Evolutionary conservation across 2,329 filamentous ascomycete species (phyloP).

Genomic region (Aspergillus eucalypticola): DNA sequence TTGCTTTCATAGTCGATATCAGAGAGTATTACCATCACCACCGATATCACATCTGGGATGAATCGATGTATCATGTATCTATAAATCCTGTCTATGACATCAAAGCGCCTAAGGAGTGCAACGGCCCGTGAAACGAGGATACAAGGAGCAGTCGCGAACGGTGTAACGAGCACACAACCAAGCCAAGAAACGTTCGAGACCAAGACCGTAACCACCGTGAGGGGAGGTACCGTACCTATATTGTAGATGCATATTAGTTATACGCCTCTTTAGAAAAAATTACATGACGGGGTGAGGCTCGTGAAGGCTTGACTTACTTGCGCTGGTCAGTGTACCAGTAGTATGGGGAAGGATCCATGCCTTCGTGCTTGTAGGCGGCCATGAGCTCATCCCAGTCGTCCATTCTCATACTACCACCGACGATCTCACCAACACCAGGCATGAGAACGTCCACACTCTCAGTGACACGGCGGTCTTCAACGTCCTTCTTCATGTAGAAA

Average conservation of each 20-base stretch:
- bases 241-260: background rate
- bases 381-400: slow-evolving; percentile 86
- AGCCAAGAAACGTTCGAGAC: slow-evolving; percentile 76
- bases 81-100: slow-evolving; percentile 6
- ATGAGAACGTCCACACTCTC: slow-evolving; percentile 86
- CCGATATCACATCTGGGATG: background rate
- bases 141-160: slow-evolving; percentile 59
- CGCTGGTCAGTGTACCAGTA: slow-evolving; percentile 99
- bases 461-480: slow-evolving; percentile 76
- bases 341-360: slow-evolving; percentile 80
- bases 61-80: background rate
- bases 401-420: slow-evolving; percentile 96
- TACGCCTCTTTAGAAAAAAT: background rate
- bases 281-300: background rate
- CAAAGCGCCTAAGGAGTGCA: slow-evolving; percentile 46
- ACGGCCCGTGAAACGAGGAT: slow-evolving; percentile 53
- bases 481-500: slow-evolving; percentile 97
- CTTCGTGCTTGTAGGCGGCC: slow-evolving; percentile 81
- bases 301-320: slow-evolving; percentile 63
- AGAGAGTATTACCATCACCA: background rate
- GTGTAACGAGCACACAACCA: slow-evolving; percentile 69
- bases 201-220: slow-evolving; percentile 90
- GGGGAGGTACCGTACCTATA: slow-evolving; percentile 82
- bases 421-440: slow-evolving; percentile 96
- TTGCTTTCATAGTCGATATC: background rate